These are phyloP conservation scores for Quercus parvula DNA, from an alignment of 306 rosid genomes.

Conservation along the genomic window DNA sequence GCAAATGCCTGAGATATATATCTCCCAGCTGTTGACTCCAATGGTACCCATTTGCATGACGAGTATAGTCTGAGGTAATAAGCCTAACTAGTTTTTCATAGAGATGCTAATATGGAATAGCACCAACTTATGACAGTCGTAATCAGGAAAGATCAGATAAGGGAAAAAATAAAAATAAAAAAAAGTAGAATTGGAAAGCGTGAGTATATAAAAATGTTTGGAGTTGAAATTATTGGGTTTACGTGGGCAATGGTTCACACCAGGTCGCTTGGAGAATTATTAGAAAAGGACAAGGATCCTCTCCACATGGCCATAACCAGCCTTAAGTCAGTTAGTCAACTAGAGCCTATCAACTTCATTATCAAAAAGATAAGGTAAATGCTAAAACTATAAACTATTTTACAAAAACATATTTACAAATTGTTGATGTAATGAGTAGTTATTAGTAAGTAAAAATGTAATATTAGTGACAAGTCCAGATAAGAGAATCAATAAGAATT, in stretches of 20 bases:
- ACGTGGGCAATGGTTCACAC: neutral
- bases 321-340: neutral
- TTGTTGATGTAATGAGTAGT: too few species aligned
- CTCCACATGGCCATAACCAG: neutral
- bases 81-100: neutral
- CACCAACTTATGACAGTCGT: neutral
- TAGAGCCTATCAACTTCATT: neutral
- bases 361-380: too few species aligned
- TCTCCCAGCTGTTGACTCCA: too few species aligned
- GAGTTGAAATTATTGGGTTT: neutral
- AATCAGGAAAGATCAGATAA: neutral
- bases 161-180: too few species aligned
- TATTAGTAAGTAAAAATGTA: too few species aligned
- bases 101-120: neutral
- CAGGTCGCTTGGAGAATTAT: neutral
- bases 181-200: neutral
- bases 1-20: too few species aligned
- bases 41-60: too few species aligned
- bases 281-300: neutral
- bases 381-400: too few species aligned
- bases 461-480: too few species aligned
- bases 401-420: too few species aligned
- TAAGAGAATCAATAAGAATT: too few species aligned
- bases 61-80: too few species aligned
- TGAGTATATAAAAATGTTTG: neutral